Evolutionary conservation across 1,284 basidiomycete species (phyloP).

Genomic region (Boletus subluridellus): DNA sequence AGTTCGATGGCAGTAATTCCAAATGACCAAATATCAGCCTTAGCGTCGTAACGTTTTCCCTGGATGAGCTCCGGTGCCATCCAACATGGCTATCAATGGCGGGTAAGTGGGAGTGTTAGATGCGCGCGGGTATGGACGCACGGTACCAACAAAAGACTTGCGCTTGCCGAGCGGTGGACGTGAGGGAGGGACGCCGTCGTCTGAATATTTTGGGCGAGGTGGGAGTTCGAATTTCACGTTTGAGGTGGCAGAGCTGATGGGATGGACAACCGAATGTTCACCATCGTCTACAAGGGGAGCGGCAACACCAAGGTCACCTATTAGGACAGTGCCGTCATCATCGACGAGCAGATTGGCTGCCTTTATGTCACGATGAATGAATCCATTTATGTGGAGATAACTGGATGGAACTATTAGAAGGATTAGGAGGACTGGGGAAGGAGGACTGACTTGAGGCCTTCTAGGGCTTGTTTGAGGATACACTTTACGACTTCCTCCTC

Average conservation of each 20-base stretch:
- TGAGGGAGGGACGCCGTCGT: neutral
- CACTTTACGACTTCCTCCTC: conserved; percentile 83
- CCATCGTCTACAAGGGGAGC: conserved; percentile 72
- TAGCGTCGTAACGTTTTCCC: conserved; percentile 77
- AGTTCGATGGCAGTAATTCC: conserved; percentile 88
- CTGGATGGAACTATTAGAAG: conserved; percentile 35
- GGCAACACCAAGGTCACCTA: conserved; percentile 87
- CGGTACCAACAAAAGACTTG: conserved; percentile 87
- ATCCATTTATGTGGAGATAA: conserved; percentile 84
- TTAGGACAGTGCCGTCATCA: conserved; percentile 82
- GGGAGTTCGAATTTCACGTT: conserved; percentile 36
- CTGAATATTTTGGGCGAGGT: conserved; percentile 14
- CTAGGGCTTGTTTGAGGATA: conserved; percentile 76
- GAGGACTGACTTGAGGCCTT: conserved; percentile 71
- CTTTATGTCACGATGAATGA: conserved; percentile 88
- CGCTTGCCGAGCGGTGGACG: conserved; percentile 60
- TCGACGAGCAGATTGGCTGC: conserved; percentile 87
- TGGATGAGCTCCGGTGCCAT: conserved; percentile 92
- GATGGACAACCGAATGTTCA: conserved; percentile 29
- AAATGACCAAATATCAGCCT: conserved; percentile 90
- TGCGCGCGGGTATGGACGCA: conserved; percentile 34
- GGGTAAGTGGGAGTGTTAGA: conserved; percentile 1
- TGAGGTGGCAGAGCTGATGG: conserved; percentile 25
- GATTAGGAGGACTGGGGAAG: neutral
- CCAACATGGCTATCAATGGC: conserved; percentile 69